Evolutionary conservation across 345 rosid genomes (phyloP).

Genomic region (Gossypium australe): DNA sequence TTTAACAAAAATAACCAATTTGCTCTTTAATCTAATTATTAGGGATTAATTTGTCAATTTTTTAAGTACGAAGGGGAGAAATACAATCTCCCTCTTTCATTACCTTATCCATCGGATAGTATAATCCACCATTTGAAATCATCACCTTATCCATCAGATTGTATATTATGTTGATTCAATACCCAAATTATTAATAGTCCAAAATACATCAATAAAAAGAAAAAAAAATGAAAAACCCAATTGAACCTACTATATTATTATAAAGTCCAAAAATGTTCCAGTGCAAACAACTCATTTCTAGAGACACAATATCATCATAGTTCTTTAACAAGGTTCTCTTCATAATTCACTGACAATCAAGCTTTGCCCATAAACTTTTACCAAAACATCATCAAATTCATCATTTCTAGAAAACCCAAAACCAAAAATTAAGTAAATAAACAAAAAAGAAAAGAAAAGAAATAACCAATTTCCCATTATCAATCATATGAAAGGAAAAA

Average conservation of each 20-base stretch:
- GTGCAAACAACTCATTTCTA: neutral
- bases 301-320: neutral
- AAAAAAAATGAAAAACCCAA: too few species aligned
- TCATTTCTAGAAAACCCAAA: slow-evolving; percentile 2
- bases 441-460: neutral
- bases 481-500: neutral
- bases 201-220: neutral
- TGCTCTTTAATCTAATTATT: too few species aligned
- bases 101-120: too few species aligned
- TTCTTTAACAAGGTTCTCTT: neutral
- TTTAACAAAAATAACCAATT: too few species aligned
- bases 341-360: neutral
- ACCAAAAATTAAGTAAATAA: neutral
- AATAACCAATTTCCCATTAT: neutral
- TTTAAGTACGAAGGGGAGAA: too few species aligned
- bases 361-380: too few species aligned
- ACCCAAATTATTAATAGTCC: neutral
- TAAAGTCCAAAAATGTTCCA: too few species aligned
- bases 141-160: neutral
- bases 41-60: too few species aligned
- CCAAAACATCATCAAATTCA: neutral
- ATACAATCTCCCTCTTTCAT: too few species aligned
- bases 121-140: neutral
- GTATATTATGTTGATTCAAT: neutral
- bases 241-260: too few species aligned